phyloP scores from a whole-genome alignment of 306 rosid species.

The Begonia fuchsioides region DNA sequence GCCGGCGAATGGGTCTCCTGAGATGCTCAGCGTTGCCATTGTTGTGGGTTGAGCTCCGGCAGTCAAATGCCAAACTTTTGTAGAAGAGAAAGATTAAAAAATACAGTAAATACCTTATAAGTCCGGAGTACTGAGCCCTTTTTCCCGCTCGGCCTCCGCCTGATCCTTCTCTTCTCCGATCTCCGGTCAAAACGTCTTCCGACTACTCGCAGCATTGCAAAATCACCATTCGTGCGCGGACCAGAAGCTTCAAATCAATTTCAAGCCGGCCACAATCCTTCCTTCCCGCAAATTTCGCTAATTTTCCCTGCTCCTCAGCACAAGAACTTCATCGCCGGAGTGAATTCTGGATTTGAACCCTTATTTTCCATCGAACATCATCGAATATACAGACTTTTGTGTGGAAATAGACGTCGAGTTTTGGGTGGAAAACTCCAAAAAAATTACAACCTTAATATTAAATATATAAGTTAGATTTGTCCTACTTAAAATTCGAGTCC shows the following conservation, averaged over 20 bases:
- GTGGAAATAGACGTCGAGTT: too few relatives aligned
- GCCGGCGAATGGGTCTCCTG: slow-evolving; percentile 9
- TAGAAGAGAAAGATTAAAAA: background rate
- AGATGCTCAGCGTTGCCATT: slow-evolving; percentile 10
- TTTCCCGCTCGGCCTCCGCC: too few relatives aligned
- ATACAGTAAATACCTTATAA: background rate
- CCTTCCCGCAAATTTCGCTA: slow-evolving; percentile 25
- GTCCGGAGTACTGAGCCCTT: background rate
- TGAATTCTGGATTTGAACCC: slow-evolving; percentile 19
- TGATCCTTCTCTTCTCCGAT: background rate
- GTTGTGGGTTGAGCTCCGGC: slow-evolving; percentile 9
- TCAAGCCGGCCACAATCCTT: slow-evolving; percentile 10
- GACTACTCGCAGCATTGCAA: slow-evolving; percentile 24
- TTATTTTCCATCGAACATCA: slow-evolving; percentile 1
- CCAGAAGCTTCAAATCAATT: slow-evolving; percentile 30
- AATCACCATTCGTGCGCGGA: slow-evolving; percentile 30
- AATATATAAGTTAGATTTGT: too few relatives aligned
- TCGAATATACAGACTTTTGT: too few relatives aligned
- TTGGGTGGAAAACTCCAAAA: too few relatives aligned
- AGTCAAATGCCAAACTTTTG: background rate
- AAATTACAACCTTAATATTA: too few relatives aligned
- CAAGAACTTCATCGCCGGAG: slow-evolving; percentile 13
- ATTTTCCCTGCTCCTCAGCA: slow-evolving; percentile 32
- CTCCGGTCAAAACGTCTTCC: slow-evolving; percentile 17
- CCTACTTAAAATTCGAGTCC: too few relatives aligned